Evolutionary conservation across 2,329 filamentous ascomycete species (phyloP).

Genomic region (Ascochyta pisi): DNA sequence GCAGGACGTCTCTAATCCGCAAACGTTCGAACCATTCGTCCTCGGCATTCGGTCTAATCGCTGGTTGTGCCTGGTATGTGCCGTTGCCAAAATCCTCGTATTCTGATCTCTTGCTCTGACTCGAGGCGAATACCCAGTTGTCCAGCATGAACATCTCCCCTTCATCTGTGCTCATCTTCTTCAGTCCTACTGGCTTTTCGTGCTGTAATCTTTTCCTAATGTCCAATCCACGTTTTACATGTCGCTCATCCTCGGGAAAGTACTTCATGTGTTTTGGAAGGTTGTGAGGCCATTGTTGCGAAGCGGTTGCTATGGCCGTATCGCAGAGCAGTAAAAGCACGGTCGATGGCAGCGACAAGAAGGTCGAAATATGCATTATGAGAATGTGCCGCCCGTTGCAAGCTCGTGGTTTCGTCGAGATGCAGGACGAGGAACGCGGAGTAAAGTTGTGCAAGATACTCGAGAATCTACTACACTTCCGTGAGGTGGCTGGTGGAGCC

Average conservation of each 20-base stretch:
- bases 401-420: conserved; percentile 15
- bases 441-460: conserved; percentile 12
- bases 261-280: conserved; percentile 55
- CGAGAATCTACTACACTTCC: conserved; percentile 13
- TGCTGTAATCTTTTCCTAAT: conserved; percentile 49
- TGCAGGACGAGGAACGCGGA: conserved; percentile 25
- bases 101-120: conserved; percentile 20
- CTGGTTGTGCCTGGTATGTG: conserved; percentile 31
- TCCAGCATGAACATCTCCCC: conserved; percentile 77
- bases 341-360: conserved; percentile 42
- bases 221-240: conserved; percentile 51
- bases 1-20: conserved; percentile 44
- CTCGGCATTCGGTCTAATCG: conserved; percentile 37
- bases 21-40: conserved; percentile 48
- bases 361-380: conserved; percentile 34
- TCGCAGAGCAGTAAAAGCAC: conserved; percentile 39
- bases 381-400: conserved; percentile 4
- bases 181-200: conserved; percentile 66
- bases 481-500: conserved; percentile 43
- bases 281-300: conserved; percentile 56
- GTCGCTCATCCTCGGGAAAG: conserved; percentile 56
- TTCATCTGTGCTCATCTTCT: conserved; percentile 74
- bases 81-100: conserved; percentile 24
- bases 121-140: conserved; percentile 62
- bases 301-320: conserved; percentile 34